These are phyloP conservation scores for Ricinus communis DNA, from an alignment of 345 rosid genomes.

Conservation along the genomic window DNA sequence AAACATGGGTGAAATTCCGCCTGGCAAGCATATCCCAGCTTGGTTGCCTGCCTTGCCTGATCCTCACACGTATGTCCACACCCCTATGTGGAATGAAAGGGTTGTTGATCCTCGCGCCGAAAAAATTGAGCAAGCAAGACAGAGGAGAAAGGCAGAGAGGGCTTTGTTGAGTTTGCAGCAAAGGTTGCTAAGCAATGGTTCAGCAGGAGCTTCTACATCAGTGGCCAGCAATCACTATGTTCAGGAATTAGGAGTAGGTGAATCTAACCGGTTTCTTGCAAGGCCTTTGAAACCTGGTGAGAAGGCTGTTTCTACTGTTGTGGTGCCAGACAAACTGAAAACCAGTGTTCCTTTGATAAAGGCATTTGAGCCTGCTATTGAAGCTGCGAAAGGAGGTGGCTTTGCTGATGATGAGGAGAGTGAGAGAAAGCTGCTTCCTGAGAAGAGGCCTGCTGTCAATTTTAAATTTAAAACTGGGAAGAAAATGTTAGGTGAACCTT, in stretches of 20 bases:
- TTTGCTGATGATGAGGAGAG: slow-evolving; percentile 38
- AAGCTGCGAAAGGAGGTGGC: slow-evolving; percentile 56
- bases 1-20: slow-evolving; percentile 70
- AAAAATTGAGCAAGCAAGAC: slow-evolving; percentile 86
- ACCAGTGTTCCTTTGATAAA: slow-evolving; percentile 55
- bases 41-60: slow-evolving; percentile 99
- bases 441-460: slow-evolving; percentile 49
- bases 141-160: slow-evolving; percentile 86
- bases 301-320: slow-evolving; percentile 44
- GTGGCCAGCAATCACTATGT: slow-evolving; percentile 22
- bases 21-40: slow-evolving; percentile 77
- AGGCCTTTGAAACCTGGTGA: slow-evolving; percentile 49
- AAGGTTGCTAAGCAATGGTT: slow-evolving; percentile 56
- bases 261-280: slow-evolving; percentile 34
- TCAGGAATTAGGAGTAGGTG: slow-evolving; percentile 31
- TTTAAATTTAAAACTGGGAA: slow-evolving; percentile 65
- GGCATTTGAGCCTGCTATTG: slow-evolving; percentile 83
- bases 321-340: slow-evolving; percentile 40
- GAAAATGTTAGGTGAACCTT: slow-evolving; percentile 59
- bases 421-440: slow-evolving; percentile 51
- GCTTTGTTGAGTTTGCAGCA: slow-evolving; percentile 86
- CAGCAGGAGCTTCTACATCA: slow-evolving; percentile 46
- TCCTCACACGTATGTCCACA: slow-evolving; percentile 76
- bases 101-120: slow-evolving; percentile 67
- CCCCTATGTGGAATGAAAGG: slow-evolving; percentile 90